These are phyloP conservation scores for Naematelia aurantialba DNA, from an alignment of 768 basidiomycete genomes.

Conservation along the genomic window DNA sequence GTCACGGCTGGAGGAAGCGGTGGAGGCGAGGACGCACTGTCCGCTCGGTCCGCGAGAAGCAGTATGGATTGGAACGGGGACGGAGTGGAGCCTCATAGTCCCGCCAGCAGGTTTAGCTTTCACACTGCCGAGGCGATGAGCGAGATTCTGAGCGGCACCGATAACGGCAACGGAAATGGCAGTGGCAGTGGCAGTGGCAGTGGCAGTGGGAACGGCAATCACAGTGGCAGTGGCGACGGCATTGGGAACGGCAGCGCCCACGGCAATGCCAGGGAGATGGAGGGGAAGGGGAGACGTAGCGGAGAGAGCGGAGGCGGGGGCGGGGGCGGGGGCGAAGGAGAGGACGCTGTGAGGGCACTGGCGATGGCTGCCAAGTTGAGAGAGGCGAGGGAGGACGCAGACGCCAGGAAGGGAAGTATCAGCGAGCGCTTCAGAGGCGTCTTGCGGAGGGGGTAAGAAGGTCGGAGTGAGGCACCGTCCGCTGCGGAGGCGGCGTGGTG, in stretches of 20 bases:
- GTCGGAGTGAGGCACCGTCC: not conserved
- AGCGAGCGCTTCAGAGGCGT: not conserved
- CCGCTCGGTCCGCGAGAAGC: not conserved
- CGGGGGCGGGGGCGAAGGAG: not conserved
- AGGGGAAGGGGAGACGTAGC: not conserved
- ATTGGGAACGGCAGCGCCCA: not conserved
- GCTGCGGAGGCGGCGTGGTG: too few relatives aligned
- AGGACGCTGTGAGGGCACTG: not conserved
- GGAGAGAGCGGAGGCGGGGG: not conserved
- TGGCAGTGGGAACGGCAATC: not conserved
- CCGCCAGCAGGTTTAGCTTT: not conserved
- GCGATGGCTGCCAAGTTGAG: not conserved
- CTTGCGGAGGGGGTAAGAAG: not conserved
- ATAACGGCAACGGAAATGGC: not conserved
- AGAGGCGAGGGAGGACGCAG: not conserved
- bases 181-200: not conserved
- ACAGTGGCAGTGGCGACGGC: not conserved
- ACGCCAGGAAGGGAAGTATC: not conserved
- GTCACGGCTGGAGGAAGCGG: conserved; percentile 9
- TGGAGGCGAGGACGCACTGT: not conserved
- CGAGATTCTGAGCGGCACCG: too few relatives aligned
- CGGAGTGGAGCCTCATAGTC: not conserved
- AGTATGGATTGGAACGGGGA: not conserved
- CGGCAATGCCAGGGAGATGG: not conserved
- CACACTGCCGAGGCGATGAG: not conserved